Percentiles rank a stretch among this genome's conserved stretches.
Conservation (phyloP, 164 flowering plant genomes). For the Vitis rotundifolia region DNA sequence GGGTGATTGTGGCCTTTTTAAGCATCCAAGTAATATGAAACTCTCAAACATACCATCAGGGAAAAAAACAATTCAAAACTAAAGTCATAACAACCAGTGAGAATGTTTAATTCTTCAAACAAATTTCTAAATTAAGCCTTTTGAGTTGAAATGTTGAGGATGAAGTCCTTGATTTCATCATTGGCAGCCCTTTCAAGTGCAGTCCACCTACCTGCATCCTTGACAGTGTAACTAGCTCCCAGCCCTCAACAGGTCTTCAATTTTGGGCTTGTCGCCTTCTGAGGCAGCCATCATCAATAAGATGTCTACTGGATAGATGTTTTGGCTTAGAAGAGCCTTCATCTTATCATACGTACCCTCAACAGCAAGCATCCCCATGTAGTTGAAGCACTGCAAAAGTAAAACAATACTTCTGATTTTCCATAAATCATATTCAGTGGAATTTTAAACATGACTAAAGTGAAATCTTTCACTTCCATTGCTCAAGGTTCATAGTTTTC, state of each 20-base stretch:
- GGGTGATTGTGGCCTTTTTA: too few relatives aligned
- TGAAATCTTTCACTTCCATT: too few relatives aligned
- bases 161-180: constrained; percentile 70
- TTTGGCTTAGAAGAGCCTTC: constrained; percentile 72
- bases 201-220: constrained; percentile 79
- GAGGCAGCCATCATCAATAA: constrained; percentile 83
- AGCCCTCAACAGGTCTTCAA: constrained; percentile 83
- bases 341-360: constrained; percentile 89
- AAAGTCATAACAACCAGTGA: too few relatives aligned
- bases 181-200: constrained; percentile 74
- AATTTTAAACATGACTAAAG: too few relatives aligned
- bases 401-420: too few relatives aligned
- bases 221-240: constrained; percentile 75
- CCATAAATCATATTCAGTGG: too few relatives aligned
- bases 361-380: constrained; percentile 98
- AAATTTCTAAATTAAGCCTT: constrained; percentile 40
- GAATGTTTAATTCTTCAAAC: too few relatives aligned
- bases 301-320: constrained; percentile 91
- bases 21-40: too few relatives aligned
- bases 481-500: too few relatives aligned
- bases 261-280: constrained; percentile 86
- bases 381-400: constrained; percentile 77
- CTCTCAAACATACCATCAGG: too few relatives aligned
- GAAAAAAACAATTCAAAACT: too few relatives aligned
- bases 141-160: constrained; percentile 59